Evolutionary conservation across 306 rosid species (phyloP), one percentile per base, ranked within the genome.

Genomic region (Phaseolus lunatus): DNA sequence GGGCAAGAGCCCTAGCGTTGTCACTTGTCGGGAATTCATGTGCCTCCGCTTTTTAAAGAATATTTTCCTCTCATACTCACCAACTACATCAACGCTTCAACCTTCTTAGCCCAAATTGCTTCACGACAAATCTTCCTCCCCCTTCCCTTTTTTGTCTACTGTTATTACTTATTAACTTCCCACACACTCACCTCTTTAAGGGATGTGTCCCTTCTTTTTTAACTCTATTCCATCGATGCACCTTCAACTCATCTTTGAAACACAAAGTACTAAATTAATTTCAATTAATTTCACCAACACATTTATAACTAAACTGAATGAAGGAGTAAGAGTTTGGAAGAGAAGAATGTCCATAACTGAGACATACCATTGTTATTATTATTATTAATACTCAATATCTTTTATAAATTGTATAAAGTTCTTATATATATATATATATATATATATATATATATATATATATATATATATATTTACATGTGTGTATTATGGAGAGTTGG

Each of bases 181-280:
- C 79, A 77, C 47, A 72, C 47, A 75, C 72, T 82, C 82, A 70
- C 79, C 52, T 14, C 15, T 58, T 82, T 9, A 39, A 63, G 82
- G 82, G 79, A 70, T 54, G 64, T 70, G 85, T 66, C 75, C 75
- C 85, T 76, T 48, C 16, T 18, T 67, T 37, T 79, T 27, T 4
- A 26, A 31, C 24, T 3, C 3, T 16, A 14, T 33, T 31, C 24
- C 1, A 10, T 47, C 18, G 5, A 20, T 33, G 7, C 68, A 62
- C 9, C 43, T 37, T 37, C 43, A 37, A 1, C 11, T 7, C 8
- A 35, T 35, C 2, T 35, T 35, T 35, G 0, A 7, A 37, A 37
- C n/a, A 37, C 41, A 37, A 37, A 37, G 1, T 7, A 37, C 9
- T 8, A 7, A 7, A 37, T 37, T 35, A 37, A 7, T 1, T 1